Base-by-base conservation (phyloP, 331 rosid genomes). In the Quercus tomentella region DNA sequence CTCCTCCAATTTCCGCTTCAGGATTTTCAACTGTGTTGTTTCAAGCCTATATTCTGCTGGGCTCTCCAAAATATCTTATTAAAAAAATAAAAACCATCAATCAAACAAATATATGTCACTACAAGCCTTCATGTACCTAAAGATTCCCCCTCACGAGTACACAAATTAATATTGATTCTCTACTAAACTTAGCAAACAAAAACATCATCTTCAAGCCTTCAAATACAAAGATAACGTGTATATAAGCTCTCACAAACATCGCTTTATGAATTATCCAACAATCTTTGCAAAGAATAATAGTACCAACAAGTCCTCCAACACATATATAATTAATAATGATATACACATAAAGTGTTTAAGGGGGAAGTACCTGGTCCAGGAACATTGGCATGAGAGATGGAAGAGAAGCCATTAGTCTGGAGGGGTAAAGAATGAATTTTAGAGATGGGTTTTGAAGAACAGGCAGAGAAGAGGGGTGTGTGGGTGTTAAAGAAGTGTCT, bases 321-420 rank as follows among this genome's bases (percentile, higher is more conserved):
- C 18, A 14, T 6, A 25, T 6, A 71, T 45, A 45, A 26, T 20
- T 28, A 14, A 31, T 35, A 33, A 67, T 10, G 16, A 67, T 37
- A 4, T 33, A 66, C 6, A 12, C 1, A 66, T 4, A 14, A 17
- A 1, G 77, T 35, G 15, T 28, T 45, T 31, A 79, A 56, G 20
- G 1, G 4, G 17, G 57, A 30, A 22, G 52, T 72, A 89, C 98
- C 91, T 80, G 92, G 88, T 66, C 76, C 62, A 43, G 88, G 88
- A 58, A 83, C 63, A 22, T 28, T 61, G 81, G 86, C 80, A 15
- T 82, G 84, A 56, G 97, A 91, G 58, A 73, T 31, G 62, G 73
- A 79, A 37, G 83, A 81, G 75, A 82, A 86, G 26, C 97, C 97
- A 82, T 92, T 91, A 30, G 95, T 80, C 72, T 74, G 77, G 77